Evolutionary conservation across 2,329 filamentous ascomycete genomes (phyloP).

Genomic region (Peltaster fructicola): DNA sequence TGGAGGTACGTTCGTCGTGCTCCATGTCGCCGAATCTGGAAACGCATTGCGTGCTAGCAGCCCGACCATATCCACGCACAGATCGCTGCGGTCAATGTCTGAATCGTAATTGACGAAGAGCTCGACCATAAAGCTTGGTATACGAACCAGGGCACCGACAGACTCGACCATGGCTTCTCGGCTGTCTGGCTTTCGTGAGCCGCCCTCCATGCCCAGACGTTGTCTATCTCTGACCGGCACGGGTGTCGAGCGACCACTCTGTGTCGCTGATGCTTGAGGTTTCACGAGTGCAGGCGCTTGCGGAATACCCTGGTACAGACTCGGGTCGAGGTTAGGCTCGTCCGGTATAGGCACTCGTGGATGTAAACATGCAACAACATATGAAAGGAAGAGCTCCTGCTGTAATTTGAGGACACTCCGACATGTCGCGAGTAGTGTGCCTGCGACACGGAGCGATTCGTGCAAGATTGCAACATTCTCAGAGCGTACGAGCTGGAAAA

Average conservation of each 20-base stretch:
- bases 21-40: constrained; percentile 95
- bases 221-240: constrained; percentile 84
- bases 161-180: constrained; percentile 97
- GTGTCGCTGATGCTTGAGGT: constrained; percentile 43
- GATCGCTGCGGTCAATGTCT: constrained; percentile 72
- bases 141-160: constrained; percentile 75
- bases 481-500: constrained; percentile 90
- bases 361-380: constrained; percentile 83
- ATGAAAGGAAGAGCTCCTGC: constrained; percentile 89
- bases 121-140: constrained; percentile 88
- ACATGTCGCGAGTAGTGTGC: constrained; percentile 80
- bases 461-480: constrained; percentile 93
- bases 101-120: constrained; percentile 98
- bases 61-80: constrained; percentile 91
- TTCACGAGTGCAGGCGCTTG: constrained; percentile 79
- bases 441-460: constrained; percentile 79
- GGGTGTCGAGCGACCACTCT: constrained; percentile 73
- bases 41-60: constrained; percentile 85
- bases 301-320: constrained; percentile 81
- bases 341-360: constrained; percentile 85
- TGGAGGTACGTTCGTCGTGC: constrained; percentile 92
- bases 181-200: constrained; percentile 80
- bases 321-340: constrained; percentile 77
- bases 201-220: constrained; percentile 81
- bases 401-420: constrained; percentile 82